Conservation (phyloP, 2,329 filamentous ascomycete genomes). For the Colletotrichum sp. region DNA sequence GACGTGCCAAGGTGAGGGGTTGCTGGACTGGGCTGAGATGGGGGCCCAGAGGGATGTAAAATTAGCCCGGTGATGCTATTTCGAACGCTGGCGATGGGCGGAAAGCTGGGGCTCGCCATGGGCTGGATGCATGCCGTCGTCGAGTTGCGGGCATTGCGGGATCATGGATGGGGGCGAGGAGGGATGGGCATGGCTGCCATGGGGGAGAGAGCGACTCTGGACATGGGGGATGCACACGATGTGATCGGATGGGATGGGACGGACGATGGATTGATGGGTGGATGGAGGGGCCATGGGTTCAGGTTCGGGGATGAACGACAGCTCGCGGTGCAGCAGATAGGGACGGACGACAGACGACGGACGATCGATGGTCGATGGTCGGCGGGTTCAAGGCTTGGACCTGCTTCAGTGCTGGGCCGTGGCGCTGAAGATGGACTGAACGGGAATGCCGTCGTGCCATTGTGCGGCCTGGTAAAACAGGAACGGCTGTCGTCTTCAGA, state of each 20-base stretch:
- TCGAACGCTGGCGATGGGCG: background rate
- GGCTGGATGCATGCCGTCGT: background rate
- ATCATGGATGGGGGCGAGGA: background rate
- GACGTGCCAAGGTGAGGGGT: background rate
- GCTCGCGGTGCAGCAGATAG: background rate
- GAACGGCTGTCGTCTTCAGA: constrained; percentile 14
- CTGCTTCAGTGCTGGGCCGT: background rate
- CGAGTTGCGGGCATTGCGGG: background rate
- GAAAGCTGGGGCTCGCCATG: background rate
- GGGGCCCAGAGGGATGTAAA: background rate
- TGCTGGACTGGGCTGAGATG: background rate
- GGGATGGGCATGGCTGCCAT: background rate
- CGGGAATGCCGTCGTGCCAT: constrained; percentile 17
- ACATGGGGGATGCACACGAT: background rate
- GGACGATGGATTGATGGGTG: background rate
- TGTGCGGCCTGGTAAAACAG: constrained; percentile 5
- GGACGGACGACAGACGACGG: background rate
- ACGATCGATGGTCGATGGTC: background rate
- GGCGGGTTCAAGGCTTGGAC: background rate
- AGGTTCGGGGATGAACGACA: background rate
- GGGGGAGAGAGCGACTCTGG: background rate
- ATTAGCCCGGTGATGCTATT: constrained; percentile 15
- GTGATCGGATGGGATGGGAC: background rate
- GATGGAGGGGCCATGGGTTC: background rate
- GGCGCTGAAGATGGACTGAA: background rate